These are phyloP conservation scores for Mycothermus thermophilus DNA, from an alignment of 495 filamentous ascomycete genomes.

Conservation along the genomic window DNA sequence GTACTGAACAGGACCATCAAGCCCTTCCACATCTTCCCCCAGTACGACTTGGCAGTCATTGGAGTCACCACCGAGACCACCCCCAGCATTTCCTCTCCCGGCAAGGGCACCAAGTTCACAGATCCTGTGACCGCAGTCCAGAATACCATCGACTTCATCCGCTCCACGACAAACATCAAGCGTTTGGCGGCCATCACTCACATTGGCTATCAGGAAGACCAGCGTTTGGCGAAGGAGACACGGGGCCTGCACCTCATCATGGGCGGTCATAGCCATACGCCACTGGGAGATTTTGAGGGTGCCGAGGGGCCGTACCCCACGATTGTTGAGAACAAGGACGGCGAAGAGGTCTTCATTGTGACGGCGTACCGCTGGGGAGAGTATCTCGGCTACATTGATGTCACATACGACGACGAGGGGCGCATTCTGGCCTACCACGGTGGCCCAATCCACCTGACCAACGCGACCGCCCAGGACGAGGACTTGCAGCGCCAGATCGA, in stretches of 20 bases:
- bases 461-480: constrained; percentile 37
- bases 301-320: constrained; percentile 43
- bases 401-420: constrained; percentile 37
- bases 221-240: constrained; percentile 36
- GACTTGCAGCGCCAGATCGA: constrained; percentile 37
- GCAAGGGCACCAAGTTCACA: constrained; percentile 35
- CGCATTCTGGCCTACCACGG: constrained; percentile 41
- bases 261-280: constrained; percentile 47
- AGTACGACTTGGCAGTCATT: constrained; percentile 42
- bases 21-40: constrained; percentile 41
- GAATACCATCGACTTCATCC: constrained; percentile 38
- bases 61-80: constrained; percentile 44
- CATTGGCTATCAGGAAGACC: constrained; percentile 45
- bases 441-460: constrained; percentile 42
- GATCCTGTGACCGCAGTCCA: constrained; percentile 37
- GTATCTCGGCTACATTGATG: constrained; percentile 46
- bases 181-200: constrained; percentile 44
- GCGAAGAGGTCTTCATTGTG: constrained; percentile 48
- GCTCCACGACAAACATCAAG: constrained; percentile 32
- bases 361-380: constrained; percentile 46
- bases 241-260: constrained; percentile 43
- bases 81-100: constrained; percentile 37
- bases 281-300: constrained; percentile 35
- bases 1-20: constrained; percentile 40
- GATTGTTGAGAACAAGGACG: constrained; percentile 38